A percentile compares a stretch with the other conserved stretches of the same genome.
Conservation (phyloP, 768 basidiomycete species). For the Holtermanniella nyarrowii region DNA sequence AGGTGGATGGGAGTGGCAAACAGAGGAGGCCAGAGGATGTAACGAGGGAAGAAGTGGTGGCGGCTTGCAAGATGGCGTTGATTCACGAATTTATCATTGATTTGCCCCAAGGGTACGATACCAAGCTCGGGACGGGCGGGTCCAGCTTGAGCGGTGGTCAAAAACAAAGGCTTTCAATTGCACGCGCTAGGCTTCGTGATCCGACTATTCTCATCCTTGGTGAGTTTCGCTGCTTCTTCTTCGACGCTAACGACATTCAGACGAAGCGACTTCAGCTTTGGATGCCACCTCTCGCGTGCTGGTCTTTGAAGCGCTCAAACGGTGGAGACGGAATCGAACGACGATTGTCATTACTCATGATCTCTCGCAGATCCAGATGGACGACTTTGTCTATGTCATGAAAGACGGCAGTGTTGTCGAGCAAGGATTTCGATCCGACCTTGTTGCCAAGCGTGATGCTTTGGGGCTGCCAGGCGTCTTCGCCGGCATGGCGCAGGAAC, state of each 20-base stretch:
- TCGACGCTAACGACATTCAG: slow-evolving; percentile 21
- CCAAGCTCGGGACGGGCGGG: slow-evolving; percentile 62
- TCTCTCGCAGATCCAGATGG: slow-evolving; percentile 60
- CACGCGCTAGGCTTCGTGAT: slow-evolving; percentile 71
- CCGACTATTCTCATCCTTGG: slow-evolving; percentile 85
- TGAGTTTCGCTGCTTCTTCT: slow-evolving; percentile 42
- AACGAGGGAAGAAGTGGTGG: slow-evolving; percentile 59
- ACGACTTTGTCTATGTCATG: slow-evolving; percentile 90
- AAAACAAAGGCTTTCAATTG: slow-evolving; percentile 79
- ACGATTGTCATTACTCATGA: slow-evolving; percentile 96
- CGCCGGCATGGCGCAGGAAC: slow-evolving; percentile 54
- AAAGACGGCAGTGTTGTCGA: slow-evolving; percentile 68
- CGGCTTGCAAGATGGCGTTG: slow-evolving; percentile 72
- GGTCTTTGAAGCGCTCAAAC: slow-evolving; percentile 57
- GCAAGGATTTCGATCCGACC: slow-evolving; percentile 73
- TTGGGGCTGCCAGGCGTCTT: slow-evolving; percentile 52
- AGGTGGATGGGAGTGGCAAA: slow-evolving; percentile 16
- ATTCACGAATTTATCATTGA: slow-evolving; percentile 77
- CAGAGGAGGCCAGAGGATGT: slow-evolving; percentile 47
- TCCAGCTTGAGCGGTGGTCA: slow-evolving; percentile 82
- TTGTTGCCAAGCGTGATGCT: slow-evolving; percentile 47
- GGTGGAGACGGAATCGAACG: slow-evolving; percentile 66
- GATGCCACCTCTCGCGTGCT: slow-evolving; percentile 78
- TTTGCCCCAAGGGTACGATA: slow-evolving; percentile 82
- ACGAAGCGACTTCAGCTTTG: slow-evolving; percentile 51